Base-by-base conservation (phyloP, 768 basidiomycete species). In the Butyriboletus loyo region DNA sequence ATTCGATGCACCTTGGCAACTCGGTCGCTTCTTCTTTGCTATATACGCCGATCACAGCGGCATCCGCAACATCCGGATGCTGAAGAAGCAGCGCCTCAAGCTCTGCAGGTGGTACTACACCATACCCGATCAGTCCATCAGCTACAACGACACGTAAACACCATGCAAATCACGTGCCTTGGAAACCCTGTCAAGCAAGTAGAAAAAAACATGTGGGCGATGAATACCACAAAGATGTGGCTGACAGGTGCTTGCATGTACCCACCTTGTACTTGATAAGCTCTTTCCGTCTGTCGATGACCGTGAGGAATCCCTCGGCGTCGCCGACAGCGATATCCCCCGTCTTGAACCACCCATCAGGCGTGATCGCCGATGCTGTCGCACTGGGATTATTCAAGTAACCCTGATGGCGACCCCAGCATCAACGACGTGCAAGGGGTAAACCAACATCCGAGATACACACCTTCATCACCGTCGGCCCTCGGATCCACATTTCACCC, bases 271-370 rank as follows among this genome's bases (percentile, higher is more conserved):
- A 87, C 60, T 89, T 87, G 65, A 89, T 85, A 22, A 89, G 70
- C 60, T 89, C 89, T 55, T 89, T 89, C 42, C 78, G 75, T 31
- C 90, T 72, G 59, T 90, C 87, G 2, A 91, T 84, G 46, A 90
- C 87, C 57, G 76, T 80, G 65, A 84, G 89, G 63, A 77, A 88
- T 0, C 91, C 92, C 1, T 91, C 83, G 3, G 67, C 52, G 54
- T 92, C 87, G 13, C 81, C 70, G 17, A 77, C 66, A 2, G 80
- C 87, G 45, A 95, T 80, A 66, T 96, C 93, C 1, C 93, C 92
- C 0, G 92, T 94, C 76, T 87, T 91, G 73, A 92, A 85, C 90
- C 90, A 97, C 4, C 82, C 78, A 44, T 90, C 86, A 0, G 69
- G 67, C 0, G 86, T 89, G 57, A 95, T 85, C 7, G 84, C 70